Conservation (phyloP, 345 rosid genomes). For the Eucalyptus rudis region DNA sequence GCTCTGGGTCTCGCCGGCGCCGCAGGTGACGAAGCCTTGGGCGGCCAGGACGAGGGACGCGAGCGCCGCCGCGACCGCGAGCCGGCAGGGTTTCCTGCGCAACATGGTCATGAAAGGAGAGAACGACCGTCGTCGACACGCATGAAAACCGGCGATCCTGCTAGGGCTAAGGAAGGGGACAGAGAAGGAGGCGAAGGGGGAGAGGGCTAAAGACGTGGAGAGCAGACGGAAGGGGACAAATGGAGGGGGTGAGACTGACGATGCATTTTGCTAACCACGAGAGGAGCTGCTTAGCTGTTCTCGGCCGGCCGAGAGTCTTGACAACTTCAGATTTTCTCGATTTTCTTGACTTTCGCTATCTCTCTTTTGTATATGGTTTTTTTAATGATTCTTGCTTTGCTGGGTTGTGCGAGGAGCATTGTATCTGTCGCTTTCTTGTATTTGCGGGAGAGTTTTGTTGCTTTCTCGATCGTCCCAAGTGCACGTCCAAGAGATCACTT, state of each 20-base stretch:
- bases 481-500: not conserved
- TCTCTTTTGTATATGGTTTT: not conserved
- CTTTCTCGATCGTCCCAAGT: not conserved
- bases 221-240: not conserved
- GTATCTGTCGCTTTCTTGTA: not conserved
- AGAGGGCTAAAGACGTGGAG: not conserved
- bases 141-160: too few relatives aligned
- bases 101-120: not conserved
- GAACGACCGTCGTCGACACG: too few relatives aligned
- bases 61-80: not conserved
- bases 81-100: not conserved
- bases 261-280: not conserved
- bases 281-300: not conserved
- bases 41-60: not conserved
- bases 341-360: not conserved
- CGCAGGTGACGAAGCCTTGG: not conserved
- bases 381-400: not conserved
- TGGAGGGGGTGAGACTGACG: not conserved
- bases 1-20: constrained; percentile 13
- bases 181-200: not conserved
- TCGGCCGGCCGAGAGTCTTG: not conserved
- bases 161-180: too few relatives aligned
- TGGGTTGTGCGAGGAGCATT: not conserved
- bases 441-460: not conserved
- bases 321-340: not conserved